Conservation (phyloP, 2,329 filamentous ascomycete genomes). For the Malbranchea cinnamomea region DNA sequence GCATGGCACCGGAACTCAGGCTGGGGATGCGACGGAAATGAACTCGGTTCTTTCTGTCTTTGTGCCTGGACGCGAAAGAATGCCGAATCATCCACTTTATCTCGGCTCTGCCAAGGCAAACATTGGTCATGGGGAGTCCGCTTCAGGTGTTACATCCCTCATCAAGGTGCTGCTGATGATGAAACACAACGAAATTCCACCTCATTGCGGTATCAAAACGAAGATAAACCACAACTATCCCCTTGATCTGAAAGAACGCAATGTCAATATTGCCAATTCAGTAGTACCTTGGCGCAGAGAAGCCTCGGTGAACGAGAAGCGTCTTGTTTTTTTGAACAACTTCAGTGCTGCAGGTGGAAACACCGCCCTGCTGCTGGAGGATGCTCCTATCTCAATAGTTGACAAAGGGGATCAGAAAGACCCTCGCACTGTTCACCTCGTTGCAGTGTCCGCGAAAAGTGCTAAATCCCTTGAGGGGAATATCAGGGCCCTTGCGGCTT, state of each 20-base stretch:
- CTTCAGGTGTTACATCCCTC: constrained; percentile 35
- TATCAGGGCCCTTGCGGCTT: constrained; percentile 35
- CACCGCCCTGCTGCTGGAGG: constrained; percentile 21
- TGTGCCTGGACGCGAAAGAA: too few relatives aligned
- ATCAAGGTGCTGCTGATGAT: constrained; percentile 27
- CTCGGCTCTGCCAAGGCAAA: constrained; percentile 4
- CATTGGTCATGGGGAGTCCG: constrained; percentile 18
- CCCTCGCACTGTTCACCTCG: constrained; percentile 36
- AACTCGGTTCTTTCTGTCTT: constrained; percentile 54
- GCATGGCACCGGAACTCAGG: constrained; percentile 80
- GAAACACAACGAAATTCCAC: constrained; percentile 18
- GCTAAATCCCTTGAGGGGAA: constrained; percentile 32
- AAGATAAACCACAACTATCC: constrained; percentile 32
- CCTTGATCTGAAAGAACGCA: constrained; percentile 26
- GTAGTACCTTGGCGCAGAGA: constrained; percentile 23
- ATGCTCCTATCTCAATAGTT: background rate
- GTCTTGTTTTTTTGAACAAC: constrained; percentile 44
- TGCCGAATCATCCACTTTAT: too few relatives aligned
- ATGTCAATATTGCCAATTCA: constrained; percentile 33
- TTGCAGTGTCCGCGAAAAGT: constrained; percentile 42
- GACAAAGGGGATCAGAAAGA: background rate
- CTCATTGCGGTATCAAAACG: constrained; percentile 24
- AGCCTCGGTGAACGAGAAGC: constrained; percentile 13
- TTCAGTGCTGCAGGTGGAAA: constrained; percentile 59
- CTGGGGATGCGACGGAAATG: constrained; percentile 73